phyloP scores from a whole-genome alignment of 1,284 basidiomycete genomes.

The Heterobasidion occidentale region DNA sequence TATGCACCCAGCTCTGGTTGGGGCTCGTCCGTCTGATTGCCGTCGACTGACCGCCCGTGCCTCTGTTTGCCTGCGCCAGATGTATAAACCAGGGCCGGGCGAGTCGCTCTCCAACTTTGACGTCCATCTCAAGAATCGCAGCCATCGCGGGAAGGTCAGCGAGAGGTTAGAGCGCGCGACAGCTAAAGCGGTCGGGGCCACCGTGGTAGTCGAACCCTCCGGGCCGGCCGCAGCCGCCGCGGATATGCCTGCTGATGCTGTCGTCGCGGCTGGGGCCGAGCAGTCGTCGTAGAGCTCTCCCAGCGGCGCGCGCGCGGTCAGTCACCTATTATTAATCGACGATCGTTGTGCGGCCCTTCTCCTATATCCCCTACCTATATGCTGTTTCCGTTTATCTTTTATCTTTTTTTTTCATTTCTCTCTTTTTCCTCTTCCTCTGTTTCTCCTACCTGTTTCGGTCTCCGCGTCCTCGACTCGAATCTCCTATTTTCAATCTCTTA shows the following conservation, averaged over 20 bases:
- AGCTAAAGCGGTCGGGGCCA: neutral
- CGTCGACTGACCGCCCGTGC: neutral
- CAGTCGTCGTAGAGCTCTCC: neutral
- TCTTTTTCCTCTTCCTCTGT: neutral
- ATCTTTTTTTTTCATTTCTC: neutral
- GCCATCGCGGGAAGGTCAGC: slow-evolving; percentile 55
- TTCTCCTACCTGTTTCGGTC: neutral
- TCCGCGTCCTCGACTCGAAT: neutral
- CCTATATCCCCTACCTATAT: neutral
- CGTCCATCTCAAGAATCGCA: slow-evolving; percentile 80
- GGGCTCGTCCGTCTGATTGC: slow-evolving; percentile 1
- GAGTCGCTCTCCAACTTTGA: slow-evolving; percentile 89
- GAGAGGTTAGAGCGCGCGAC: neutral
- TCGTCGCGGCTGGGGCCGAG: neutral
- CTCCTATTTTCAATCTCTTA: too few species aligned
- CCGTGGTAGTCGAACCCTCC: too few species aligned
- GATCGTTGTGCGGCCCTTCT: neutral
- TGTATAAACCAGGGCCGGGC: slow-evolving; percentile 85
- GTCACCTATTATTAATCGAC: neutral
- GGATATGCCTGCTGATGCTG: neutral
- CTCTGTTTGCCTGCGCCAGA: slow-evolving; percentile 28
- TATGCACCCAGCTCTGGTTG: slow-evolving; percentile 23
- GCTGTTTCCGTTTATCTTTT: neutral
- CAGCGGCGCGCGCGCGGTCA: too few species aligned
- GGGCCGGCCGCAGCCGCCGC: too few species aligned